A percentile compares a stretch with the other conserved stretches of the same genome.
Evolutionary conservation across 2,329 filamentous ascomycete species (phyloP).

Genomic region (Endocalyx cinctus): DNA sequence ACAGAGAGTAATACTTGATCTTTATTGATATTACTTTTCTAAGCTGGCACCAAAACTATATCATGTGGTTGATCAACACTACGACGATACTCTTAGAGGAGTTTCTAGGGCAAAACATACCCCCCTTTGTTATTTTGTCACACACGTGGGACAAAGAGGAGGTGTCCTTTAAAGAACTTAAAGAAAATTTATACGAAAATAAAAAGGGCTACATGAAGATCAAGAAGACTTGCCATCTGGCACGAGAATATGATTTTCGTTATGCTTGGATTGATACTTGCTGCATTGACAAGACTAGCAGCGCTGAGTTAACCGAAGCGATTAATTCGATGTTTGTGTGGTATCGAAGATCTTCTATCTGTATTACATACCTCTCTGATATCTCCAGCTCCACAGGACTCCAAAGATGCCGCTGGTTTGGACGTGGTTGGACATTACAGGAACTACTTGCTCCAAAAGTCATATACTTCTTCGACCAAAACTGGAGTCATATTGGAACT

Average conservation of each 20-base stretch:
- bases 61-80: no score
- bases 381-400: no score
- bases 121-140: conserved; percentile 7
- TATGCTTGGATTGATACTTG: conserved; percentile 11
- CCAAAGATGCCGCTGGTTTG: conserved; percentile 7
- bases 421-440: conserved; percentile 11
- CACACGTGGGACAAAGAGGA: conserved; percentile 10
- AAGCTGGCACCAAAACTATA: no score
- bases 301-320: conserved; percentile 7
- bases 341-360: conserved; percentile 6
- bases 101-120: no score
- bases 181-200: neutral
- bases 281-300: conserved; percentile 8
- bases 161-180: conserved; percentile 6
- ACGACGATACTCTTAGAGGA: no score
- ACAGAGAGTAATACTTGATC: no score
- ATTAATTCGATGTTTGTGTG: conserved; percentile 7
- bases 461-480: conserved; percentile 4
- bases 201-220: conserved; percentile 4
- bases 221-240: conserved; percentile 4
- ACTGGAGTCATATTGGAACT: conserved; percentile 3
- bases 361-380: conserved; percentile 4
- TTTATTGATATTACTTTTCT: no score
- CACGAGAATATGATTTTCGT: conserved; percentile 1
- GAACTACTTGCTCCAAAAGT: conserved; percentile 8